Evolutionary conservation across 2,329 filamentous ascomycete genomes (phyloP).

Genomic region (Xylaria arbuscula): DNA sequence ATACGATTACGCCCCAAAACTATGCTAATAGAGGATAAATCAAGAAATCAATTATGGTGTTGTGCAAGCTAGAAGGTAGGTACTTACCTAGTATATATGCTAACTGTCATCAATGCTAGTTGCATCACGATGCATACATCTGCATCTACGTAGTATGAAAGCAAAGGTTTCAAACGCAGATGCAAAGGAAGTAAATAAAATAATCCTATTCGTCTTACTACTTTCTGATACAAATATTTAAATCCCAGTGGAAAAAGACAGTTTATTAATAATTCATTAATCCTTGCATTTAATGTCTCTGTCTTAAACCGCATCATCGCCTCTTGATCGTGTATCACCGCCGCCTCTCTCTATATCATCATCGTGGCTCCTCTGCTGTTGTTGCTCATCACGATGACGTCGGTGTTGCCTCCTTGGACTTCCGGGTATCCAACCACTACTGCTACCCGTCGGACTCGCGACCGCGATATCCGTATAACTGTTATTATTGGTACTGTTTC

Average conservation of each 20-base stretch:
- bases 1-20: too few relatives aligned
- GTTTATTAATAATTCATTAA: background rate
- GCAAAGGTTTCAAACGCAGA: constrained; percentile 10
- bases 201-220: constrained; percentile 13
- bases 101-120: background rate
- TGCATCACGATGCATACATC: background rate
- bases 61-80: too few relatives aligned
- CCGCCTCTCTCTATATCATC: constrained; percentile 11
- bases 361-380: too few relatives aligned
- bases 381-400: constrained; percentile 30
- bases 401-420: constrained; percentile 17
- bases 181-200: too few relatives aligned
- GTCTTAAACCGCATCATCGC: constrained; percentile 46
- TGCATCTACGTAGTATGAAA: background rate
- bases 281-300: constrained; percentile 27
- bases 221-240: constrained; percentile 9
- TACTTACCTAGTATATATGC: too few relatives aligned
- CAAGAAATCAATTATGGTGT: too few relatives aligned
- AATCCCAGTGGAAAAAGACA: background rate
- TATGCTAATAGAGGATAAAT: too few relatives aligned
- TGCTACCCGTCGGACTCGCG: constrained; percentile 40
- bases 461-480: constrained; percentile 39
- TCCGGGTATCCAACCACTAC: constrained; percentile 39
- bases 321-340: constrained; percentile 35
- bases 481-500: constrained; percentile 24